Percentiles rank a stretch among this genome's conserved stretches.
Evolutionary conservation across 805 yeast species (phyloP).

Genomic region (Candida ficus): DNA sequence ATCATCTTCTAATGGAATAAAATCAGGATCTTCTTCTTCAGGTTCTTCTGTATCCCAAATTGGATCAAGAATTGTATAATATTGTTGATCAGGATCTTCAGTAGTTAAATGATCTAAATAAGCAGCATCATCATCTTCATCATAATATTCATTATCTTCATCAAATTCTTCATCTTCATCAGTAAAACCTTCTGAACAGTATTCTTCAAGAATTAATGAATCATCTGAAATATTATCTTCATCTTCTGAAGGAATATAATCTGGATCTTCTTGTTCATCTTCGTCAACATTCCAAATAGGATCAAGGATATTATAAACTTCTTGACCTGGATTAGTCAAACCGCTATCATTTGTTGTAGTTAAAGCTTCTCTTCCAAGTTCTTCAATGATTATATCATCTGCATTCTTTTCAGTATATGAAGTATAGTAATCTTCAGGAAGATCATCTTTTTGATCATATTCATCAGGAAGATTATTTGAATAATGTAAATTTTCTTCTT

Average conservation of each 20-base stretch:
- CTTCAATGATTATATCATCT: slow-evolving; percentile 2
- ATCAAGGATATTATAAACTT: slow-evolving; percentile 2
- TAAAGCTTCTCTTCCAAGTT: not conserved
- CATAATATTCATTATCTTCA: not conserved
- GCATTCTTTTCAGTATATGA: slow-evolving; percentile 16
- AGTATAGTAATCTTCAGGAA: slow-evolving; percentile 18
- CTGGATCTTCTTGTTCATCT: slow-evolving; percentile 9
- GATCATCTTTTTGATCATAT: slow-evolving; percentile 12
- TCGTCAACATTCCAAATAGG: slow-evolving; percentile 14
- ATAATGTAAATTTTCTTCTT: slow-evolving; percentile 24
- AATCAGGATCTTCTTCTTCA: slow-evolving; percentile 5
- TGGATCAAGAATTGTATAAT: slow-evolving; percentile 2
- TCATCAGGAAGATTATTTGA: slow-evolving; percentile 21
- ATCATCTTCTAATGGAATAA: not conserved
- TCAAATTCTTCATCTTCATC: slow-evolving; percentile 12
- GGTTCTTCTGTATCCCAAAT: slow-evolving; percentile 14
- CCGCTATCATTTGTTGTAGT: too few relatives aligned
- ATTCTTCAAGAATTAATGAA: too few relatives aligned
- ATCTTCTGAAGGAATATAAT: slow-evolving; percentile 1
- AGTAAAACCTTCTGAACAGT: slow-evolving; percentile 2
- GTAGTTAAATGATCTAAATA: not conserved
- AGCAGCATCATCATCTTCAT: not conserved
- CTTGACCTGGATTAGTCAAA: too few relatives aligned
- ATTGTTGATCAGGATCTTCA: not conserved
- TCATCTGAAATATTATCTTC: not conserved